Evolutionary conservation across 179 eudicot species (phyloP), one percentile per base, ranked within the genome.

Genomic region (Drosera spatulata): DNA sequence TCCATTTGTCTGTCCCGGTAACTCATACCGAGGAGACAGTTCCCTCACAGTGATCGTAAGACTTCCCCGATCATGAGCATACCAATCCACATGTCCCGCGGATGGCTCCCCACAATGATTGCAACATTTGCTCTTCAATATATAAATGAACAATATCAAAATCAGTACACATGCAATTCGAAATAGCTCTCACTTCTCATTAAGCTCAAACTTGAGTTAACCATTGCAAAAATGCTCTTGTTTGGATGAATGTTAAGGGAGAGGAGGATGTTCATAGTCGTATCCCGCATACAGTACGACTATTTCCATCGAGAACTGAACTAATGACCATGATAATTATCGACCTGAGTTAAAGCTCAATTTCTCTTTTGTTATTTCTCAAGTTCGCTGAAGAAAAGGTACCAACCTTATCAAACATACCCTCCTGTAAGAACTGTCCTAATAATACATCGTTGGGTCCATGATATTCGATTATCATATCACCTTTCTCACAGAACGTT

Each of bases 61-160:
- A 69, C 80, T 79, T 54, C 83, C 83, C 64, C 76, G 71, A 59
- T 65, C 75, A 56, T 79, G 80, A 55, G 83, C 76, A 66, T 79
- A 79, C 56, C 78, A 73, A 62, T 73, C 71, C 48, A 79, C 73
- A 56, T 79, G 83, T 51, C 77, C 83, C 68, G 75, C 83, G 15
- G 80, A 69, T 50, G 77, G 80, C 77, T 69, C 68, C 56, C 73
- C 76, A 70, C 83, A 79, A 46, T 74, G 56, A 45, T 59, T 68
- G 65, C 83, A 79, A 37, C 37, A 73, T 58, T 72, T 69, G 59
- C 45, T 67, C 83, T 79, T 66, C 68, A 71, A 70, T 41, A 41
- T 59, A 53, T 41, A 41, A 52, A 56, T n/a, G n/a, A n/a, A n/a
- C n/a, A n/a, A n/a, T n/a, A n/a, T n/a, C n/a, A n/a, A n/a, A n/a